Percentiles rank a stretch among this genome's conserved stretches.
Evolutionary conservation across 306 rosid genomes (phyloP).

Genomic region (Ormosia emarginata): DNA sequence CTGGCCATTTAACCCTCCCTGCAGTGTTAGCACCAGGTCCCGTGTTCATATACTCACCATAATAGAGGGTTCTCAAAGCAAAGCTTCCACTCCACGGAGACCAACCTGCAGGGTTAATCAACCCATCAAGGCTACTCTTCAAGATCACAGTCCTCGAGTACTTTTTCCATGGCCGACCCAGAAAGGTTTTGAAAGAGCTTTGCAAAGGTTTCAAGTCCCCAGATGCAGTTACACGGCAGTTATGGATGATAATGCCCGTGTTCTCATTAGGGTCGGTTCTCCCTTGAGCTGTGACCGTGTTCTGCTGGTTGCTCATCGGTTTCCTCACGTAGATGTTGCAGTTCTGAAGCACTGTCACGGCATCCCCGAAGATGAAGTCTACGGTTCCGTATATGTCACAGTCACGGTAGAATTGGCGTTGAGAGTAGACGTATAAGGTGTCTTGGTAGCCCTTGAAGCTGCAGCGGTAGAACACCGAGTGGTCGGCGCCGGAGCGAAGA

Average conservation of each 20-base stretch:
- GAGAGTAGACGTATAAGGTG: slow-evolving; percentile 61
- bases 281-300: slow-evolving; percentile 63
- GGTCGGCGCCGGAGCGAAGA: slow-evolving; percentile 60
- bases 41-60: slow-evolving; percentile 61
- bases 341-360: slow-evolving; percentile 49
- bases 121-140: slow-evolving; percentile 45
- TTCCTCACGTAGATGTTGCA: slow-evolving; percentile 58
- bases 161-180: slow-evolving; percentile 77
- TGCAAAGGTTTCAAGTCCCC: slow-evolving; percentile 40
- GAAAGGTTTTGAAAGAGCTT: slow-evolving; percentile 33
- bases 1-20: slow-evolving; percentile 69
- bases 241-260: slow-evolving; percentile 64
- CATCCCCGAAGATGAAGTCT: slow-evolving; percentile 77
- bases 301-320: slow-evolving; percentile 49
- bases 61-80: slow-evolving; percentile 53
- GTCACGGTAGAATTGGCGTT: slow-evolving; percentile 85
- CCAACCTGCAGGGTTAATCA: slow-evolving; percentile 65
- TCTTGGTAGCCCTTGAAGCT: slow-evolving; percentile 81
- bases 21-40: slow-evolving; percentile 59
- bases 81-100: slow-evolving; percentile 62
- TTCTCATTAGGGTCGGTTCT: slow-evolving; percentile 73
- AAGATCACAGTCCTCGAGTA: slow-evolving; percentile 73
- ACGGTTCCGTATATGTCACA: slow-evolving; percentile 72
- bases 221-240: slow-evolving; percentile 36
- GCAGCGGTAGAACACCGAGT: slow-evolving; percentile 66